Percentiles rank a stretch among this genome's conserved stretches.
Conservation (phyloP, 192 early-diverging fungal genomes). For the Pilobolus umbonatus region DNA sequence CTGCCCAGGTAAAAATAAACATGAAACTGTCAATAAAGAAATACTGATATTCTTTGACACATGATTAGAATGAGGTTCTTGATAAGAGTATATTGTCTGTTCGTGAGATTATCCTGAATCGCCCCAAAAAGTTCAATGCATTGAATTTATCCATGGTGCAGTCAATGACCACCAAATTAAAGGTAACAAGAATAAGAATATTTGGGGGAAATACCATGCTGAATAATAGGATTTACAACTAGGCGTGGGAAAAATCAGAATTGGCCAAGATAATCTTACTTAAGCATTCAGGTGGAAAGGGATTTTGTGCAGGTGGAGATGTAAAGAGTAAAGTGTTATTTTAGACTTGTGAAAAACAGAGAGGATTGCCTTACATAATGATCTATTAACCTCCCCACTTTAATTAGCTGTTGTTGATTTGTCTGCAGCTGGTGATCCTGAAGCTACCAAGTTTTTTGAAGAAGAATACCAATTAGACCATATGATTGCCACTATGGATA, state of each 20-base stretch:
- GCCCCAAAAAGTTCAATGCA: constrained; percentile 81
- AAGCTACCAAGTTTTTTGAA: constrained; percentile 79
- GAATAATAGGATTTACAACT: constrained; percentile 6
- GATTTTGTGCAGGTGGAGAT: constrained; percentile 92
- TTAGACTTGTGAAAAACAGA: not conserved
- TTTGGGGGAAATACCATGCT: not conserved
- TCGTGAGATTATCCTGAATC: constrained; percentile 53
- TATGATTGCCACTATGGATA: constrained; percentile 80
- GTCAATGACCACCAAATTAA: constrained; percentile 72
- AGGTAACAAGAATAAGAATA: constrained; percentile 39
- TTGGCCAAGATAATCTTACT: constrained; percentile 85
- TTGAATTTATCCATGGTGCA: constrained; percentile 82
- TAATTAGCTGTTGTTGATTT: constrained; percentile 42
- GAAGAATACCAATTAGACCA: constrained; percentile 93
- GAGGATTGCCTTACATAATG: not conserved
- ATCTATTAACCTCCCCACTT: not conserved
- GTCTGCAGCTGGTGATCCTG: constrained; percentile 44
- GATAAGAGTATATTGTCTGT: constrained; percentile 5
- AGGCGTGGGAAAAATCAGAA: constrained; percentile 86
- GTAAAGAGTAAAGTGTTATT: constrained; percentile 44
- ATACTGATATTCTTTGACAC: too few relatives aligned
- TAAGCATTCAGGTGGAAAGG: constrained; percentile 65
- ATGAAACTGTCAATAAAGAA: too few relatives aligned
- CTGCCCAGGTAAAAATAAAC: constrained; percentile 5
- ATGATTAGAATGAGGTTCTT: constrained; percentile 14